Base-by-base conservation (phyloP, 2,329 filamentous ascomycete genomes). In the Venturia nashicola region DNA sequence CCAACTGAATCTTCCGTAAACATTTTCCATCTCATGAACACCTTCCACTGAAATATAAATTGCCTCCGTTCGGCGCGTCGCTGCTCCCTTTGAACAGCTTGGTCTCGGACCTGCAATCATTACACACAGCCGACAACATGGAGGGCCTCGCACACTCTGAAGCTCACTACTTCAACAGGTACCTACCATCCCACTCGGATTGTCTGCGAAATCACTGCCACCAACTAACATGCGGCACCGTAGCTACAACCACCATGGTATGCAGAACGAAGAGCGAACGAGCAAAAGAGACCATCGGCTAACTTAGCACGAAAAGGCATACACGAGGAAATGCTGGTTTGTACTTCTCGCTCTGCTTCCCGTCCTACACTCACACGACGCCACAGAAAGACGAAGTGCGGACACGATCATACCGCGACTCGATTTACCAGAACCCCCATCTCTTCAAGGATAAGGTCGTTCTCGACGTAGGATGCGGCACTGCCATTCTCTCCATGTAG, bases 91-190 rank as follows among this genome's bases (percentile, higher is more conserved):
- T 36, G 51, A 57, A 34, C 51, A 57, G 32, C 27, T 36, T 57
- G 51, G 51, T 36, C 32, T 7, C 14, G 18, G 51, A 57, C 51
- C 51, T 34, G 32, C 51, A 34, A 18, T 57, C 51, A 36, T 11
- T 57, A 18, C 14, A 34, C 51, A n/a, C 51, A n/a, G 51, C 14
- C 27, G 59, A 67, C 34, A 66, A 65, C 5, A 70, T 89, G 76
- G 86, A 87, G 74, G 76, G 79, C 70, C 87, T 96, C 83, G 88
- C 90, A 75, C 92, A 96, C 80, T 94, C 92, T 68, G 94, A 99
- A 82, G 91, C 95, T 77, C 94, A 97, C 78, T 99, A 97, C 82
- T 97, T 97, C 82, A 97, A 97, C 80, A 96, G 91, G 92, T 95
- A 79, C 68, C 11, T 95, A 79, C 68, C 11, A 12, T 23, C 9